Evolutionary conservation across 2,329 filamentous ascomycete species (phyloP).

Genomic region (Exophiala sp.): DNA sequence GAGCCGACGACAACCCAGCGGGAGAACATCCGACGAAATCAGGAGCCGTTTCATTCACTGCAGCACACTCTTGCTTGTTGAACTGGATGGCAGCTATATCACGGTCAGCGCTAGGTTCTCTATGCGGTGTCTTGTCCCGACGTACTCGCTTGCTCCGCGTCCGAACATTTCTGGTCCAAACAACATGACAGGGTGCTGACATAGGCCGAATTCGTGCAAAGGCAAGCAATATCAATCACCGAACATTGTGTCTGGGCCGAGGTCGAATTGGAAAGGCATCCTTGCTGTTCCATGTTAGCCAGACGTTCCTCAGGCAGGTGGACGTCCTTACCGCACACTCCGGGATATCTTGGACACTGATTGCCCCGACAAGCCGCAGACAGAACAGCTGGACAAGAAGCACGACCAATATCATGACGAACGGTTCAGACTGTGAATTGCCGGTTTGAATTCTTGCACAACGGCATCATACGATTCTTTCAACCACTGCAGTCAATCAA

Average conservation of each 20-base stretch:
- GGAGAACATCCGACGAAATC: constrained; percentile 30
- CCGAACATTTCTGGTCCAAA: constrained; percentile 24
- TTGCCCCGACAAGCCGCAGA: constrained; percentile 8
- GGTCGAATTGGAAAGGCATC: constrained; percentile 28
- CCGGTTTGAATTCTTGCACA: constrained; percentile 1
- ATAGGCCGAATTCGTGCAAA: constrained; percentile 26
- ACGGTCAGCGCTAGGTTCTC: neutral
- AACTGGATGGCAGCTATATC: constrained; percentile 28
- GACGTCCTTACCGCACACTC: constrained; percentile 23
- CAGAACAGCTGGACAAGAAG: constrained; percentile 6
- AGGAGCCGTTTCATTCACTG: constrained; percentile 28
- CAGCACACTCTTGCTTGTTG: constrained; percentile 28
- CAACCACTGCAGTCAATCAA: neutral
- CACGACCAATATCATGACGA: constrained; percentile 13
- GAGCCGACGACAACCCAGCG: constrained; percentile 18
- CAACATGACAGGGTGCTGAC: constrained; percentile 29
- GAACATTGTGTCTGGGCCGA: constrained; percentile 24
- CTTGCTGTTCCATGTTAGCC: constrained; percentile 23
- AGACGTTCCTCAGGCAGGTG: neutral
- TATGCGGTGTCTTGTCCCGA: neutral
- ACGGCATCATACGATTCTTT: constrained; percentile 8
- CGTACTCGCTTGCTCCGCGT: constrained; percentile 27
- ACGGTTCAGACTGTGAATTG: neutral
- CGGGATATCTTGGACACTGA: constrained; percentile 24
- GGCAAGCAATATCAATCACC: constrained; percentile 28